Conservation (phyloP, 495 filamentous ascomycete species). For the Aspergillus taichungensis region DNA sequence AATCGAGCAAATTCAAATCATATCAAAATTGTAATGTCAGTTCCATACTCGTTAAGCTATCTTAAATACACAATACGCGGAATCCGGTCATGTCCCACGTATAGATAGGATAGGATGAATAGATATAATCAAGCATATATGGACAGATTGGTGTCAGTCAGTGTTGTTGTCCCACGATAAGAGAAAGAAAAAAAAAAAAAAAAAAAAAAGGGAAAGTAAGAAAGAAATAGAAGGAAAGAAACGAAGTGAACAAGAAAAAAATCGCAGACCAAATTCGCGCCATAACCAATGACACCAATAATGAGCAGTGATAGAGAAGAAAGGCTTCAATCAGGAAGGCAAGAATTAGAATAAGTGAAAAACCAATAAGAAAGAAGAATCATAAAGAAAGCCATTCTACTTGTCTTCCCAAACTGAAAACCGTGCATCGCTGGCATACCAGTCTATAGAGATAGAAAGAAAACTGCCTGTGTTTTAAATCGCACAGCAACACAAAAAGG, state of each 20-base stretch:
- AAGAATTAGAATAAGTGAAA: slow-evolving; percentile 2
- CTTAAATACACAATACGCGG: too few relatives aligned
- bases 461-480: too few relatives aligned
- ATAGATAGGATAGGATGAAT: too few relatives aligned
- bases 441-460: too few relatives aligned
- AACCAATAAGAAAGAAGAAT: not conserved
- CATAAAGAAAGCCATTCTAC: not conserved
- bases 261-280: not conserved
- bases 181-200: not conserved
- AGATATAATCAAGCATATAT: too few relatives aligned
- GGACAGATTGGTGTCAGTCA: not conserved
- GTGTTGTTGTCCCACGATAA: not conserved
- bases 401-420: too few relatives aligned
- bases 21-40: not conserved
- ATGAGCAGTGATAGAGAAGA: not conserved
- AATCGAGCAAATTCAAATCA: too few relatives aligned
- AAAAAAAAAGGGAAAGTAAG: not conserved
- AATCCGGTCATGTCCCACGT: too few relatives aligned
- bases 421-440: too few relatives aligned
- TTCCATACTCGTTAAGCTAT: too few relatives aligned
- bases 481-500: too few relatives aligned
- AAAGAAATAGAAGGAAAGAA: not conserved
- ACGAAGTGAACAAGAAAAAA: not conserved
- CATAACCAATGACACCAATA: too few relatives aligned
- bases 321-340: not conserved